Percentiles rank a stretch among this genome's conserved stretches.
These are phyloP conservation scores for Pseudoneurospora amorphoporcata DNA, from an alignment of 495 filamentous ascomycete genomes.

Conservation along the genomic window DNA sequence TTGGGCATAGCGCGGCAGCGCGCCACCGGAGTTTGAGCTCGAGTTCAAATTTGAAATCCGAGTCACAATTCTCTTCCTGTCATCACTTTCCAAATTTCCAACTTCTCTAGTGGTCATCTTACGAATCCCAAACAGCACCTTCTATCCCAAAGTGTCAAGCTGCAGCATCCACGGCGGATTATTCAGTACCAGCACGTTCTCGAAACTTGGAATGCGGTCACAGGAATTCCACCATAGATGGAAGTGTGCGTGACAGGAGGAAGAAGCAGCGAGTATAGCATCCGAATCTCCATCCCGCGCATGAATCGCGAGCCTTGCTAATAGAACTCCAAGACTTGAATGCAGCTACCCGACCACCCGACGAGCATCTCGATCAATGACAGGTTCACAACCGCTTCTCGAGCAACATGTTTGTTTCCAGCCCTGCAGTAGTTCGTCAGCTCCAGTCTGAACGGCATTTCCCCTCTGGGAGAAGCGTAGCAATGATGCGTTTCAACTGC, in stretches of 20 bases:
- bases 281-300: not conserved
- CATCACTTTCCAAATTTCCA: not conserved
- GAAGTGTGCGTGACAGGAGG: not conserved
- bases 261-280: not conserved
- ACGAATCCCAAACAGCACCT: not conserved
- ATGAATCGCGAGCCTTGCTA: not conserved
- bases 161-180: not conserved
- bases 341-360: not conserved
- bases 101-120: not conserved
- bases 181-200: not conserved
- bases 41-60: not conserved
- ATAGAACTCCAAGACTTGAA: not conserved
- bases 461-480: not conserved
- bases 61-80: not conserved
- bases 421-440: not conserved
- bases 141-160: not conserved
- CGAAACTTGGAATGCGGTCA: not conserved
- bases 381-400: not conserved
- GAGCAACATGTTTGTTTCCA: not conserved
- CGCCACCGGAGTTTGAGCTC: not conserved
- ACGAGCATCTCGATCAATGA: not conserved
- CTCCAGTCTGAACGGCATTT: not conserved
- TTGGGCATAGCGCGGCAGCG: not conserved
- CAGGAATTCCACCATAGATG: not conserved
- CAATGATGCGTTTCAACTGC: not conserved